Conservation (phyloP, 1,284 basidiomycete genomes). For the Fomitiporia mediterranea region DNA sequence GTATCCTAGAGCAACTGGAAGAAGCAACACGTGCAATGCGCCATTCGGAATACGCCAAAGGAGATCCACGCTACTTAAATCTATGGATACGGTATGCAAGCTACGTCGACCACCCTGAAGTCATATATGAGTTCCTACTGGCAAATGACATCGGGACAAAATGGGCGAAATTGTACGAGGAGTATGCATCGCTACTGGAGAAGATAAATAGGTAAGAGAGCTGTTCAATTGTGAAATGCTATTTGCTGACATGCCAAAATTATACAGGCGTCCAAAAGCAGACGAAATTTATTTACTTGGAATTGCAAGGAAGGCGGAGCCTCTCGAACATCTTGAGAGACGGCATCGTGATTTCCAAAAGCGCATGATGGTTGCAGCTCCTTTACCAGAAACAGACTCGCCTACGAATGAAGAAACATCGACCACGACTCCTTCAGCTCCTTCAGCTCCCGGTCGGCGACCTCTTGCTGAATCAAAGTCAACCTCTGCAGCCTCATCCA, state of each 20-base stretch:
- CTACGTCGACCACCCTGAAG: conserved; percentile 67
- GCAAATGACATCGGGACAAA: conserved; percentile 86
- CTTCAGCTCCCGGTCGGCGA: conserved; percentile 13
- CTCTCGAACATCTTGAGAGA: conserved; percentile 70
- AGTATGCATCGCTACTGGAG: conserved; percentile 82
- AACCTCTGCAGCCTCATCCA: conserved; percentile 24
- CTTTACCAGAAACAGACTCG: conserved; percentile 30
- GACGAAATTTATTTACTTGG: conserved; percentile 87
- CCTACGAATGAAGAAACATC: conserved; percentile 30
- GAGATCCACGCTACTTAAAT: conserved; percentile 84
- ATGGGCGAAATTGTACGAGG: conserved; percentile 85
- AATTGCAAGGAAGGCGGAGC: conserved; percentile 72
- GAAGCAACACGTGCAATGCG: conserved; percentile 75
- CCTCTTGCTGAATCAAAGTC: conserved; percentile 23
- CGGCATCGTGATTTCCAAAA: conserved; percentile 80
- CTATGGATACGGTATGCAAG: conserved; percentile 90
- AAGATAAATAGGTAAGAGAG: conserved; percentile 57
- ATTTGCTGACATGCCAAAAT: not conserved
- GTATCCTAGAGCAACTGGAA: conserved; percentile 78
- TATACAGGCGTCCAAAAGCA: conserved; percentile 71
- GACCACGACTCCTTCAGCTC: conserved; percentile 24
- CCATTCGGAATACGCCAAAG: conserved; percentile 58
- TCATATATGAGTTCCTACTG: conserved; percentile 83
- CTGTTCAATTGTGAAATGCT: not conserved
- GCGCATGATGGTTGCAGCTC: conserved; percentile 58